Percentiles rank a stretch among this genome's conserved stretches.
Evolutionary conservation across 2,329 filamentous ascomycete species (phyloP).

Genomic region (Didymella exigua): DNA sequence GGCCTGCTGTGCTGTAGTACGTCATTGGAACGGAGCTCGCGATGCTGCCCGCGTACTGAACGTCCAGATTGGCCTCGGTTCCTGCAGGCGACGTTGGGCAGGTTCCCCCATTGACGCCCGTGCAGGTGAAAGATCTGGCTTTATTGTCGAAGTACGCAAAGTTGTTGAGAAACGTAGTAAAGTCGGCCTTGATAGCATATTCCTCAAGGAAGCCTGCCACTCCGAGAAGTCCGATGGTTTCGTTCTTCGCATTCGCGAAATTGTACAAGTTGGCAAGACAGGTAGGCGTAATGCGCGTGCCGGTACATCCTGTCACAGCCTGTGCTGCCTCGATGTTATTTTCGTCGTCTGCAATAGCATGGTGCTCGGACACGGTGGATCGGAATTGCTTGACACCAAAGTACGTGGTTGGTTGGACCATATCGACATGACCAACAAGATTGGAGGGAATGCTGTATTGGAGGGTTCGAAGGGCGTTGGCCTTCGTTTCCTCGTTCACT

Average conservation of each 20-base stretch:
- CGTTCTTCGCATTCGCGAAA: slow-evolving; percentile 21
- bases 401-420: slow-evolving; percentile 60
- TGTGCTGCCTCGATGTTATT: slow-evolving; percentile 14
- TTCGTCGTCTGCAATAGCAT: slow-evolving; percentile 14
- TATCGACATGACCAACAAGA: slow-evolving; percentile 48
- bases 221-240: slow-evolving; percentile 22
- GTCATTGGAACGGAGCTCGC: slow-evolving; percentile 29
- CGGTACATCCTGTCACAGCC: slow-evolving; percentile 23
- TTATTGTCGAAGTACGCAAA: slow-evolving; percentile 27
- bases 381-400: slow-evolving; percentile 24
- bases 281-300: slow-evolving; percentile 26
- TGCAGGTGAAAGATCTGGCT: slow-evolving; percentile 22
- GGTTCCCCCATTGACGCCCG: slow-evolving; percentile 23
- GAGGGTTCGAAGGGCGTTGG: slow-evolving; percentile 19
- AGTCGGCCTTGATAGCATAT: slow-evolving; percentile 29
- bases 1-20: slow-evolving; percentile 70
- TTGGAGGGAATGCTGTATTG: slow-evolving; percentile 36
- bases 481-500: slow-evolving; percentile 11
- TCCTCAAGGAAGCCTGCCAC: slow-evolving; percentile 33
- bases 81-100: slow-evolving; percentile 23
- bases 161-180: slow-evolving; percentile 27
- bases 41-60: slow-evolving; percentile 28
- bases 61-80: slow-evolving; percentile 27
- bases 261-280: slow-evolving; percentile 32
- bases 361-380: slow-evolving; percentile 27